Conservation (phyloP, 306 rosid genomes). For the Quercus dentata region DNA sequence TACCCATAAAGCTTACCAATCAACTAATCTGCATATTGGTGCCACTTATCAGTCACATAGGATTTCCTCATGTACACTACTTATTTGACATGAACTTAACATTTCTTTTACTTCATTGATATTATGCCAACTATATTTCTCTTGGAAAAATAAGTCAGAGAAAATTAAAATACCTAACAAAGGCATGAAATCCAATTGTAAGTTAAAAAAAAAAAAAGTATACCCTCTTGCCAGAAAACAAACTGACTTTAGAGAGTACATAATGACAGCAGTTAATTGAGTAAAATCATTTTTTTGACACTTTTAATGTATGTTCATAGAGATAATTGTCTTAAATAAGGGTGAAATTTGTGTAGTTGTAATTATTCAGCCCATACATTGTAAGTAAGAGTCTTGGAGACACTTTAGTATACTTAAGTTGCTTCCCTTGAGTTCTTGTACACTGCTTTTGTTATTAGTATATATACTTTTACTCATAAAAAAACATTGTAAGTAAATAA, state of each 20-base stretch:
- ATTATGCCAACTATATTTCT: neutral
- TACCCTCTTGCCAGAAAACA: neutral
- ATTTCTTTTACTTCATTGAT: neutral
- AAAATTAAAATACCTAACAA: neutral
- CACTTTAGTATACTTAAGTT: too few relatives aligned
- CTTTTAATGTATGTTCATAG: neutral
- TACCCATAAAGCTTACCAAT: neutral
- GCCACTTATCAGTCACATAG: neutral
- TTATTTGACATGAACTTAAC: neutral
- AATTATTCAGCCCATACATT: neutral
- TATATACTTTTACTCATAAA: too few relatives aligned
- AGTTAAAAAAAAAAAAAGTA: neutral
- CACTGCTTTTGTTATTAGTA: too few relatives aligned
- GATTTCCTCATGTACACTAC: neutral
- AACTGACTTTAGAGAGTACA: neutral
- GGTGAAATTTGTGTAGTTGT: neutral
- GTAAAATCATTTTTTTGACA: neutral
- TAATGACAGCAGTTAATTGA: neutral
- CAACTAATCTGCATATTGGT: neutral
- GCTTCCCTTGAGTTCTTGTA: too few relatives aligned
- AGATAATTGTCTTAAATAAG: neutral
- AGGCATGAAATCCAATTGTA: neutral
- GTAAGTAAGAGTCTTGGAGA: neutral
- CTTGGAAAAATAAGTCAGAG: neutral
- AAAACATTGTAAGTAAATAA: too few relatives aligned